Percentiles rank a stretch among this genome's conserved stretches.
Evolutionary conservation across 306 rosid genomes (phyloP).

Genomic region (Bauhinia variegata): DNA sequence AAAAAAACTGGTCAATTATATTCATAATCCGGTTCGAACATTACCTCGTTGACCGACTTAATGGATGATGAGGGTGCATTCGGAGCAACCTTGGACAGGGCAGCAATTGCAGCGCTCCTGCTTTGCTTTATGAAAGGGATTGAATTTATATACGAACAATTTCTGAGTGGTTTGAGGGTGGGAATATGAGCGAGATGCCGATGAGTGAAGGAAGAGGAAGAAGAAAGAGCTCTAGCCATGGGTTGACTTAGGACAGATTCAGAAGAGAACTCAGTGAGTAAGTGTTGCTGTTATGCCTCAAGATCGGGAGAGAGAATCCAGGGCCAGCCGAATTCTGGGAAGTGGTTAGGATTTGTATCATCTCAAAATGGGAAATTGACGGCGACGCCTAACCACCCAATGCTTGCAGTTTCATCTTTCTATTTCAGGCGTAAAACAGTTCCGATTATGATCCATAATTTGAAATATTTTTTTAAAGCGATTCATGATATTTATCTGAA

Average conservation of each 20-base stretch:
- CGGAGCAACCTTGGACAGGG: constrained; percentile 20
- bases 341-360: too few relatives aligned
- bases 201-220: constrained; percentile 24
- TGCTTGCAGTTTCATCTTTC: too few relatives aligned
- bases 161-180: background rate
- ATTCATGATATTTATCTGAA: too few relatives aligned
- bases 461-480: too few relatives aligned
- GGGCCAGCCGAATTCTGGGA: too few relatives aligned
- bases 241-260: background rate
- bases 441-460: too few relatives aligned
- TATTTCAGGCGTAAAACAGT: too few relatives aligned
- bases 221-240: background rate
- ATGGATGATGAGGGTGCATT: constrained; percentile 24
- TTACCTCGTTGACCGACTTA: constrained; percentile 46
- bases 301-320: too few relatives aligned
- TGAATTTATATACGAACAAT: background rate
- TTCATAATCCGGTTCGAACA: background rate
- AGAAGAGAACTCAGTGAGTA: background rate
- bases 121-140: constrained; percentile 20
- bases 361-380: too few relatives aligned
- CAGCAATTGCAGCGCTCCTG: constrained; percentile 12
- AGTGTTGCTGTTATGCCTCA: too few relatives aligned
- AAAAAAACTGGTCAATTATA: background rate
- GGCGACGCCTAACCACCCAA: too few relatives aligned
- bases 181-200: background rate